Evolutionary conservation across 2,329 filamentous ascomycete genomes (phyloP).

Genomic region (Rasamsonia emersonii): DNA sequence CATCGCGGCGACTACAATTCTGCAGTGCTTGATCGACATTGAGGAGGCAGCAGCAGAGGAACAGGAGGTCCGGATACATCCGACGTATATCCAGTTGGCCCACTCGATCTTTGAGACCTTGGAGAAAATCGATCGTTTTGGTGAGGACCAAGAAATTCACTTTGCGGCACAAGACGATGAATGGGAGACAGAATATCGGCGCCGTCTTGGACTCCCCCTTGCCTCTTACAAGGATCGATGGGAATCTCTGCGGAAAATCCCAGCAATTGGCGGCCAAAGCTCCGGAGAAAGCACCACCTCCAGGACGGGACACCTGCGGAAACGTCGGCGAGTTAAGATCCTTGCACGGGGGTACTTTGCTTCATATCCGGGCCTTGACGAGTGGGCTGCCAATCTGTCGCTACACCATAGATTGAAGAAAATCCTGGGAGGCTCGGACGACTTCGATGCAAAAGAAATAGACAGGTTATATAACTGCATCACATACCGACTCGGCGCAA

Average conservation of each 20-base stretch:
- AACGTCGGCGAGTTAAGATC: neutral
- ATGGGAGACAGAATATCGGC: conserved; percentile 10
- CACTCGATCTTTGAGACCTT: conserved; percentile 7
- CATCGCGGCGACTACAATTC: conserved; percentile 9
- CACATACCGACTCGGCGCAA: neutral
- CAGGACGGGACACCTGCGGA: too few species aligned
- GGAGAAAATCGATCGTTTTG: conserved; percentile 6
- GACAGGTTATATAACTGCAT: neutral
- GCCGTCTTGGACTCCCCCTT: conserved; percentile 9
- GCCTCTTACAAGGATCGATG: conserved; percentile 10
- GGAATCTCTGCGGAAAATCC: conserved; percentile 6
- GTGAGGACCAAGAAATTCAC: conserved; percentile 7
- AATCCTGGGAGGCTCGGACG: neutral
- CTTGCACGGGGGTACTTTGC: neutral
- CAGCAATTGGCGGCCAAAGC: too few species aligned
- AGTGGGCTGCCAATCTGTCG: neutral
- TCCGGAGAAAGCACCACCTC: too few species aligned
- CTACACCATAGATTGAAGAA: neutral
- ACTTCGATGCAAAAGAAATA: conserved; percentile 26
- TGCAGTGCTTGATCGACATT: conserved; percentile 5
- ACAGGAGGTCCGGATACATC: conserved; percentile 2
- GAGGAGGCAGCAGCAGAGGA: conserved; percentile 4
- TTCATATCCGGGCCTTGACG: neutral
- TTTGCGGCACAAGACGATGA: conserved; percentile 13
- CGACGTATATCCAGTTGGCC: conserved; percentile 7